phyloP scores from a whole-genome alignment of 768 basidiomycete species.

The Russula olivacea region DNA sequence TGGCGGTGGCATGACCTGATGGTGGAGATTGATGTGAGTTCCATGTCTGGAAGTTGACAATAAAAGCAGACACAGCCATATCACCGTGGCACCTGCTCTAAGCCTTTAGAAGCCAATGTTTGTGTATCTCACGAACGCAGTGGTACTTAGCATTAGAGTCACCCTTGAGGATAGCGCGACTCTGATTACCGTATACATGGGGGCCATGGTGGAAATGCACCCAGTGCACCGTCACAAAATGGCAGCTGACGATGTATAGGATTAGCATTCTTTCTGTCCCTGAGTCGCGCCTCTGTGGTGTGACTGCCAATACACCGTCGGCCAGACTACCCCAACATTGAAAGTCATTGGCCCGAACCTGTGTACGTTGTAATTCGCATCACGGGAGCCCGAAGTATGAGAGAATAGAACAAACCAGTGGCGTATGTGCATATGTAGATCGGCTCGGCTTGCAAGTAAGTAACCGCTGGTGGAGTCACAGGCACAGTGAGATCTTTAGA shows the following conservation, averaged over 20 bases:
- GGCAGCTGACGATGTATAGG: neutral
- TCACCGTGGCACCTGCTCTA: neutral
- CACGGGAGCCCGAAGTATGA: neutral
- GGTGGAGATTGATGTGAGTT: neutral
- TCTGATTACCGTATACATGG: neutral
- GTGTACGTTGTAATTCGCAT: neutral
- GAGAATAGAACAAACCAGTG: neutral
- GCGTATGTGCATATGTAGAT: too few relatives aligned
- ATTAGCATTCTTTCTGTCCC: neutral
- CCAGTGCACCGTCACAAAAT: neutral
- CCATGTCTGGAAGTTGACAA: neutral
- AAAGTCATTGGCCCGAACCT: neutral
- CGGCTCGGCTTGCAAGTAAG: neutral
- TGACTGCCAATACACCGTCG: neutral
- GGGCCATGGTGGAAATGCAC: neutral
- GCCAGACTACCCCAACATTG: neutral
- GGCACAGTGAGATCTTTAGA: too few relatives aligned
- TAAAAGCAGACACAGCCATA: neutral
- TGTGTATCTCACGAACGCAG: neutral
- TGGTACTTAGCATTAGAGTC: neutral
- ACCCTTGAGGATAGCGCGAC: neutral
- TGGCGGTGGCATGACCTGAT: neutral
- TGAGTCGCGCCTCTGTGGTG: neutral
- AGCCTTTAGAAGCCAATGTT: neutral
- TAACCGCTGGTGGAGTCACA: neutral